Base-by-base conservation (phyloP, 805 yeast genomes). In the Clavispora carvajalis region DNA sequence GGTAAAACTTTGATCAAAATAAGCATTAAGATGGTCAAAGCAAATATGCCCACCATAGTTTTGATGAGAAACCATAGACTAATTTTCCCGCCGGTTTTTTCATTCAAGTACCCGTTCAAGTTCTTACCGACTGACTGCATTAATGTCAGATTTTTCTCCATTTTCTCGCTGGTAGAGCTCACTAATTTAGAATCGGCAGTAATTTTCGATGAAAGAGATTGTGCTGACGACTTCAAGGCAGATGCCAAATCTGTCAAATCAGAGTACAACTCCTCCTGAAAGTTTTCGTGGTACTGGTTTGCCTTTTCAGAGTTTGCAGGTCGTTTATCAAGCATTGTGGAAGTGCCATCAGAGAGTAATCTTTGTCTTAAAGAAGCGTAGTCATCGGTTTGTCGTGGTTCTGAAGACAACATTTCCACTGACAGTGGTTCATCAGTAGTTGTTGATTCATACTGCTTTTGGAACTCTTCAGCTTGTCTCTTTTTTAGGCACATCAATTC, bases 221-320 rank as follows among this genome's bases (percentile, higher is more conserved):
- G 46, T 1, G 82, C 82, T 15, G 77, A 73, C 19, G 58, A 54
- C 45, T 73, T 76, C 46, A 79, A 66, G 7, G 64, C 58, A 7
- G 66, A 51, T 0, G 80, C 79, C 58, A 79, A 66, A 15, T 63
- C 69, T 3, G 71, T 54, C 36, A 79, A 60, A 30, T 79, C 82
- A 22, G 55, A 57, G 23, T 78, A 53, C 12, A 79, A 58, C 28
- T 72, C 73, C 26, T 72, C 72, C 53, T 79, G 84, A 19, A 67
- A 42, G 9, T 63, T 57, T 41, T 67, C 73, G 48, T 69, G 74
- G 52, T 65, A 65, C 8, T 58, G 57, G 44, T 69, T 69, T 35
- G 46, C 45, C 21, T 47, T 40, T 19, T 58, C 61, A 11, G 45
- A 33, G 15, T 41, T 11, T 2, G 47, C 45, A 17, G 37, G 25